These are phyloP conservation scores for Aurifilum marmelostoma DNA, from an alignment of 2,329 filamentous ascomycete genomes.

Conservation along the genomic window DNA sequence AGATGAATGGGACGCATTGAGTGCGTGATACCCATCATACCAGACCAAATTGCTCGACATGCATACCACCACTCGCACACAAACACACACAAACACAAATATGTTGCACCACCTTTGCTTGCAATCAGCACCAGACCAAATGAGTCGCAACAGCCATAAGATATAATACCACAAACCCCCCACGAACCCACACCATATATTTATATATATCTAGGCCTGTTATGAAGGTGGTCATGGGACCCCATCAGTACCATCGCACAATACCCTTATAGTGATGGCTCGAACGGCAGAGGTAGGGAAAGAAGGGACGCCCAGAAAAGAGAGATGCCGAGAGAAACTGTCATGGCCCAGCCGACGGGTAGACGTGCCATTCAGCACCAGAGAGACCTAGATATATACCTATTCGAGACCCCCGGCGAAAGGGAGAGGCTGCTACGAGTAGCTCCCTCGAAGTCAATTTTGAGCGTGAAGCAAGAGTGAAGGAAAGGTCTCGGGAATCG, in stretches of 20 bases:
- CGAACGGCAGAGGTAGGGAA: not conserved
- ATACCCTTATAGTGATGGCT: not conserved
- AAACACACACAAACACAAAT: not conserved
- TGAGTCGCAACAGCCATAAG: not conserved
- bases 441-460: not conserved
- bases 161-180: conserved; percentile 4
- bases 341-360: not conserved
- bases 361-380: not conserved
- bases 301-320: too few relatives aligned
- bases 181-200: conserved; percentile 1
- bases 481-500: not conserved
- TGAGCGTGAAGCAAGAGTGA: not conserved
- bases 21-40: not conserved
- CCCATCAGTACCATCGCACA: not conserved
- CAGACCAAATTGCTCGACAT: not conserved
- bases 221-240: not conserved
- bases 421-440: not conserved
- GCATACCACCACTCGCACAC: conserved; percentile 3
- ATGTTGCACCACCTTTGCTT: not conserved
- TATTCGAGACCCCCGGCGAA: not conserved
- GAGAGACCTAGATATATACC: not conserved
- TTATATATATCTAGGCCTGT: not conserved
- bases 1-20: conserved; percentile 41
- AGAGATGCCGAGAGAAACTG: not conserved
- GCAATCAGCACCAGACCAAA: not conserved